Conservation (phyloP, 2,329 filamentous ascomycete species). For the Aspergillus hiratsukae region DNA sequence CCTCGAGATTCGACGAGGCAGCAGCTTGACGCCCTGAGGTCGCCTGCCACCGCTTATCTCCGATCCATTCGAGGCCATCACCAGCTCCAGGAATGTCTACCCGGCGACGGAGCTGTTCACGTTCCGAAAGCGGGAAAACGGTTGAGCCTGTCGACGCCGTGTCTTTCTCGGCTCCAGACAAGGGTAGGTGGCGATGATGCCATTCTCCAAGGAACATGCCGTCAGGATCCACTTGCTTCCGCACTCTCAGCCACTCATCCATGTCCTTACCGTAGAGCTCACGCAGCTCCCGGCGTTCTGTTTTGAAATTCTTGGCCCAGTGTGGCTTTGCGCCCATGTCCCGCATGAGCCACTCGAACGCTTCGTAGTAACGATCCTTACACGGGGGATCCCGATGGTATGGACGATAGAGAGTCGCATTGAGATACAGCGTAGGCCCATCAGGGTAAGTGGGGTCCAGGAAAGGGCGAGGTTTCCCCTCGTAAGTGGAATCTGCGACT, state of each 20-base stretch:
- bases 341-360: conserved; percentile 86
- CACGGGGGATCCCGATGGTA: conserved; percentile 75
- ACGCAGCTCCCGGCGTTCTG: conserved; percentile 56
- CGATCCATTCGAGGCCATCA: conserved; percentile 41
- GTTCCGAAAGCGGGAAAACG: conserved; percentile 41
- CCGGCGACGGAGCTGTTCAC: conserved; percentile 33
- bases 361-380: conserved; percentile 73
- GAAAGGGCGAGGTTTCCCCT: conserved; percentile 53
- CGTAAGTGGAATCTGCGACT: conserved; percentile 63
- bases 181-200: conserved; percentile 67
- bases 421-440: conserved; percentile 78
- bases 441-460: conserved; percentile 67
- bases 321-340: conserved; percentile 78
- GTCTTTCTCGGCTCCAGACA: conserved; percentile 20
- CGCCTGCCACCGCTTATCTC: conserved; percentile 29
- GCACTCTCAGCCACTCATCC: conserved; percentile 61
- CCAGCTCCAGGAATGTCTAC: conserved; percentile 26
- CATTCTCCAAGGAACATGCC: conserved; percentile 89
- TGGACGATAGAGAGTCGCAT: conserved; percentile 82
- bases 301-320: conserved; percentile 87
- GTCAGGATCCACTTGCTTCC: conserved; percentile 68
- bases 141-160: conserved; percentile 7
- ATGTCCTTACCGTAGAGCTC: conserved; percentile 66
- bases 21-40: conserved; percentile 1
- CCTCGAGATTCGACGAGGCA: conserved; percentile 8